These are phyloP conservation scores for Zanthoxylum bungeanum DNA, from an alignment of 345 rosid species.

Conservation along the genomic window DNA sequence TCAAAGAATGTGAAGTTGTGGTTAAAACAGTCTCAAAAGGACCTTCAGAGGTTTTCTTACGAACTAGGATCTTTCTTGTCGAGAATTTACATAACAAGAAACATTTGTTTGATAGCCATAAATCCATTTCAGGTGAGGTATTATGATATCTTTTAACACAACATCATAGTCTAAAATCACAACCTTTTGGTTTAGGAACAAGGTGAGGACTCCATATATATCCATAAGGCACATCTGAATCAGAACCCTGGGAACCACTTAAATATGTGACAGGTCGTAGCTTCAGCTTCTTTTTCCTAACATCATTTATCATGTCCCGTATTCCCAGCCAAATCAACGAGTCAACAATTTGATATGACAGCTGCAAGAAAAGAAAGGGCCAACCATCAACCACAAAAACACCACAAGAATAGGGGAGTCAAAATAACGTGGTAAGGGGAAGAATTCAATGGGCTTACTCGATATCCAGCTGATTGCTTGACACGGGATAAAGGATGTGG, in stretches of 20 bases:
- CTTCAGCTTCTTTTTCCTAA: conserved; percentile 85
- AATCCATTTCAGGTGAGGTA: neutral
- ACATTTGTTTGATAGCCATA: neutral
- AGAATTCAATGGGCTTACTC: conserved; percentile 51
- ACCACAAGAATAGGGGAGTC: conserved; percentile 3
- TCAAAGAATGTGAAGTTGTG: neutral
- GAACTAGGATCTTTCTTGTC: neutral
- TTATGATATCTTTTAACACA: neutral
- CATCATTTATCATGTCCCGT: conserved; percentile 93
- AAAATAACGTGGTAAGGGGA: neutral
- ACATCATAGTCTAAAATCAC: conserved; percentile 1
- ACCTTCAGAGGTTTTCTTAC: neutral
- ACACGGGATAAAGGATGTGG: conserved; percentile 99
- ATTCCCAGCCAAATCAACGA: conserved; percentile 99
- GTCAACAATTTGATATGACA: conserved; percentile 95
- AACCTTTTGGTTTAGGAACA: conserved; percentile 99
- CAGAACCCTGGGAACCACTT: conserved; percentile 95
- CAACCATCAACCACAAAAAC: conserved; percentile 1
- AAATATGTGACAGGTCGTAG: conserved; percentile 96
- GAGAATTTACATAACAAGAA: neutral
- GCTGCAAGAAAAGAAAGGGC: conserved; percentile 38
- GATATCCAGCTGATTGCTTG: conserved; percentile 94
- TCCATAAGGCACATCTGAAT: conserved; percentile 83
- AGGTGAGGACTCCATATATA: conserved; percentile 99
- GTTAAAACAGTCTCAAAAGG: neutral